Evolutionary conservation across 163 green algal species (phyloP).

Genomic region (Prototheca wickerhamii): DNA sequence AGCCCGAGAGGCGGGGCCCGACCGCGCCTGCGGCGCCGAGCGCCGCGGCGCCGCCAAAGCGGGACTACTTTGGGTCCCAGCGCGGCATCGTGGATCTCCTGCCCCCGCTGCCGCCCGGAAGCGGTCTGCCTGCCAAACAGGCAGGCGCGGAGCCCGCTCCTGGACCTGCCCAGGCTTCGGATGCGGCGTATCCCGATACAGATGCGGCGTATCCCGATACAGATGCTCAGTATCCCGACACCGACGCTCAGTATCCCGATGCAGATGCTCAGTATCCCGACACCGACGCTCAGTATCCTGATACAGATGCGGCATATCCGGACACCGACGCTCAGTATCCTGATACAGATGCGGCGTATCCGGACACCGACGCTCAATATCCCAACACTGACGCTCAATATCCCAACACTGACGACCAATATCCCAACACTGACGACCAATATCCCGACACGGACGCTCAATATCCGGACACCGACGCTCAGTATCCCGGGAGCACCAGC

Average conservation of each 20-base stretch:
- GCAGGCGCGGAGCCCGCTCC: too few relatives aligned
- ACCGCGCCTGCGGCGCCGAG: background rate
- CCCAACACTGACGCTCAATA: background rate
- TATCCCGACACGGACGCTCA: background rate
- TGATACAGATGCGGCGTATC: background rate
- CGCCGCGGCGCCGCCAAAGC: conserved; percentile 2
- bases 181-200: too few relatives aligned
- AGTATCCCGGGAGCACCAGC: background rate
- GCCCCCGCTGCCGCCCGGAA: too few relatives aligned
- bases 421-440: background rate
- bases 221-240: too few relatives aligned
- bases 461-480: background rate
- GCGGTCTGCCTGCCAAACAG: too few relatives aligned
- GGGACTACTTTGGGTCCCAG: background rate
- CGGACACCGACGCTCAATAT: background rate
- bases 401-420: background rate
- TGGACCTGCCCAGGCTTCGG: too few relatives aligned
- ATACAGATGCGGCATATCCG: too few relatives aligned
- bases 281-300: too few relatives aligned
- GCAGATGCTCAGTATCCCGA: too few relatives aligned
- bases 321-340: background rate
- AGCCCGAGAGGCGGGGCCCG: conserved; percentile 18
- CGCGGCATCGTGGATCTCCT: too few relatives aligned
- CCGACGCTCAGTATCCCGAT: too few relatives aligned
- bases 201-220: too few relatives aligned